Evolutionary conservation across 2,329 filamentous ascomycete genomes (phyloP).

Genomic region (Leptographium flavum): DNA sequence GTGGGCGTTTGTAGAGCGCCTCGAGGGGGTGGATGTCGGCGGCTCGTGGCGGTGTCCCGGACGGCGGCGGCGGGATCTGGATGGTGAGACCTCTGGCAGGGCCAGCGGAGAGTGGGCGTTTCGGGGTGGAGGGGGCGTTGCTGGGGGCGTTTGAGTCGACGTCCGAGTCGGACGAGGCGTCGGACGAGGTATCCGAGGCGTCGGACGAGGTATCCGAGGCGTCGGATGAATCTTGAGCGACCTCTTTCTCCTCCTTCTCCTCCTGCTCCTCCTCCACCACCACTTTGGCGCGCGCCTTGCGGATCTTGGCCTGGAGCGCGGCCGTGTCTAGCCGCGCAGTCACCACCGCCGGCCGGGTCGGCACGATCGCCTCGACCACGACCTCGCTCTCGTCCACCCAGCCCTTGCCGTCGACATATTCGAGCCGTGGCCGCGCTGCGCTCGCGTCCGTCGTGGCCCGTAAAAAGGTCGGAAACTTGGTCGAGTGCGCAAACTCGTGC

Average conservation of each 20-base stretch:
- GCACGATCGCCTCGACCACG: slow-evolving; percentile 48
- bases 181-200: not conserved
- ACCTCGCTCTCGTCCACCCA: slow-evolving; percentile 75
- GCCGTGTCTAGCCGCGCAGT: not conserved
- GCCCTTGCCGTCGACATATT: slow-evolving; percentile 71
- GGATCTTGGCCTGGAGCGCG: not conserved
- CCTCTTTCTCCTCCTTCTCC: not conserved
- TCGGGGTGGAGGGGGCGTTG: not conserved
- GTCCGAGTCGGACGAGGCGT: slow-evolving; percentile 8
- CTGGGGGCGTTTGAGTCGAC: slow-evolving; percentile 7
- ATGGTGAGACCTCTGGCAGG: slow-evolving; percentile 38
- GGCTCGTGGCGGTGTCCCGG: slow-evolving; percentile 21
- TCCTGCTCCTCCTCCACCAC: not conserved
- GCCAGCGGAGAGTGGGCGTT: slow-evolving; percentile 34
- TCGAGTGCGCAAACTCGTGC: slow-evolving; percentile 81
- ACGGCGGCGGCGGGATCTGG: slow-evolving; percentile 29
- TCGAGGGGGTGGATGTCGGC: slow-evolving; percentile 68
- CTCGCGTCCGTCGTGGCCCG: slow-evolving; percentile 35
- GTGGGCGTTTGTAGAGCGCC: slow-evolving; percentile 71
- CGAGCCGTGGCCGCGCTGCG: slow-evolving; percentile 25
- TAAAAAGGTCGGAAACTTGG: slow-evolving; percentile 70
- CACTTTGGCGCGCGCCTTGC: not conserved
- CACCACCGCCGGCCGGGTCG: slow-evolving; percentile 14
- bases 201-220: not conserved
- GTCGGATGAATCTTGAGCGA: not conserved